Percentiles rank a stretch among this genome's conserved stretches.
These are phyloP conservation scores for Suhomyces bribrorum DNA, from an alignment of 1,139 yeast genomes.

Conservation along the genomic window DNA sequence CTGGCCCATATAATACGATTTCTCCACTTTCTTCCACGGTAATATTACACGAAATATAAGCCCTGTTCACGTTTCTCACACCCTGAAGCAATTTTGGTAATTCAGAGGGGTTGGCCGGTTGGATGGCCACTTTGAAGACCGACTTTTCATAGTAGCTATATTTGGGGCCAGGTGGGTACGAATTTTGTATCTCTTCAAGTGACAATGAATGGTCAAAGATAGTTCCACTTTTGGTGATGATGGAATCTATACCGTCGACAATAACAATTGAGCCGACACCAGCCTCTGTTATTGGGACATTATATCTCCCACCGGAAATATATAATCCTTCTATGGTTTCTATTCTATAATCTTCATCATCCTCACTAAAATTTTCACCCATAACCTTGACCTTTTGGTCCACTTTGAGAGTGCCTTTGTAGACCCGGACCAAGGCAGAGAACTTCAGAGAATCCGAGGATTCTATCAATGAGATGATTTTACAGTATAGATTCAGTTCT, in stretches of 20 bases:
- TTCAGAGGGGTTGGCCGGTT: conserved; percentile 79
- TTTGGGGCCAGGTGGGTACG: conserved; percentile 1
- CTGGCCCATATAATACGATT: conserved; percentile 76
- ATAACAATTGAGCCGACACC: conserved; percentile 68
- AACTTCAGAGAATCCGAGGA: conserved; percentile 48
- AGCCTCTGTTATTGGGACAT: conserved; percentile 54
- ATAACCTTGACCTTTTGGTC: conserved; percentile 55
- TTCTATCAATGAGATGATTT: conserved; percentile 62
- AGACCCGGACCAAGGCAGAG: conserved; percentile 59
- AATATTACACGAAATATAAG: conserved; percentile 66
- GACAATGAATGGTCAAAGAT: conserved; percentile 33
- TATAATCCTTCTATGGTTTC: conserved; percentile 51
- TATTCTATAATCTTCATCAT: conserved; percentile 54
- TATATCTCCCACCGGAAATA: conserved; percentile 73
- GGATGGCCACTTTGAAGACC: conserved; percentile 79
- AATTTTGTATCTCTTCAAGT: conserved; percentile 1
- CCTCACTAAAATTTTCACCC: conserved; percentile 56
- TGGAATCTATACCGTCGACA: conserved; percentile 60
- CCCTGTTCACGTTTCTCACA: conserved; percentile 58
- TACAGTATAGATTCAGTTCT: conserved; percentile 34
- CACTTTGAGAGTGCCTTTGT: conserved; percentile 55
- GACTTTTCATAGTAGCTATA: conserved; percentile 3
- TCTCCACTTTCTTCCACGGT: conserved; percentile 91
- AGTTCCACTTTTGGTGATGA: conserved; percentile 62
- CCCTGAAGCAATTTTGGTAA: conserved; percentile 72